Percentiles rank a stretch among this genome's conserved stretches.
These are phyloP conservation scores for Rhododendron mucronatum DNA, from an alignment of 148 eudicot genomes.

Conservation along the genomic window DNA sequence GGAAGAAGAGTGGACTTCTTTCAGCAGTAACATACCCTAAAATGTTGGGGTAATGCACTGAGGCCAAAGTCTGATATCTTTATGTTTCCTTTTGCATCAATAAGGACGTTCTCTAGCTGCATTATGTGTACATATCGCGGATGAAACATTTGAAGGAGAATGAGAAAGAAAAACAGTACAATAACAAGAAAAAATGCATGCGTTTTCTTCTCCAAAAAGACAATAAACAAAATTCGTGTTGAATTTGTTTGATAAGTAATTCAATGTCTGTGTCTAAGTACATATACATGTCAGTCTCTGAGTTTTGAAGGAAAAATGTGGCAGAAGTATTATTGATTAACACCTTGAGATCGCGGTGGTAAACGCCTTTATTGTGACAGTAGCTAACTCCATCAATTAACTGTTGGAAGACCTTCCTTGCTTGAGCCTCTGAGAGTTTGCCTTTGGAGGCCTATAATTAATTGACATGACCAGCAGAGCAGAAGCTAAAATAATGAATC, in stretches of 20 bases:
- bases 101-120: conserved; percentile 85
- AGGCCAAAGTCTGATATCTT: conserved; percentile 94
- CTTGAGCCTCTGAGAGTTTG: conserved; percentile 55
- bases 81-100: conserved; percentile 65
- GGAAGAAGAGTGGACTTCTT: neutral
- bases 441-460: conserved; percentile 57
- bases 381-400: conserved; percentile 84
- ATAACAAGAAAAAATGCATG: neutral
- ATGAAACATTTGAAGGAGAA: conserved; percentile 3
- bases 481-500: neutral
- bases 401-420: conserved; percentile 78
- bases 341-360: conserved; percentile 93
- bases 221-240: neutral
- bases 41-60: conserved; percentile 90
- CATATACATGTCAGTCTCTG: neutral
- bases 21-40: conserved; percentile 46
- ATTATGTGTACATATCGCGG: neutral
- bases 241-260: neutral
- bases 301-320: neutral
- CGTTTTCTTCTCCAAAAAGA: neutral
- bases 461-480: neutral
- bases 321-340: neutral
- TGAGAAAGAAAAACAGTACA: neutral
- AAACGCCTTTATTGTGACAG: conserved; percentile 89
- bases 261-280: neutral